Evolutionary conservation across 306 rosid species (phyloP), one percentile per base, ranked within the genome.

Genomic region (Vigna hirtella): DNA sequence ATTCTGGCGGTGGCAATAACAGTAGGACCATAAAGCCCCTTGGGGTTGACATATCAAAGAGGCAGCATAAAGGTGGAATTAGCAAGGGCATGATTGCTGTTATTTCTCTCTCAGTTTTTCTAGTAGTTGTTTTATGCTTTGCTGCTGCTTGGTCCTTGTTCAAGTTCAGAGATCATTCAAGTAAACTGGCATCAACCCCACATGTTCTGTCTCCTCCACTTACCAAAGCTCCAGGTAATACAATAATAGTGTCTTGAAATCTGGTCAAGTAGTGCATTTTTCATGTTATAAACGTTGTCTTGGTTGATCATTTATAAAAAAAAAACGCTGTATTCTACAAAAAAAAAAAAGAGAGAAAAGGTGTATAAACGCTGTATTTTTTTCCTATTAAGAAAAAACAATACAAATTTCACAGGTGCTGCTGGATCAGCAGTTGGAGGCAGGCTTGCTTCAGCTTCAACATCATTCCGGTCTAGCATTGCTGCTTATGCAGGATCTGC

Each of bases 401-500:
- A 20, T 49, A 32, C 69, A 55, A 76, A 28, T 84, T 77, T 85
- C 63, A 77, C 91, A 95, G 99, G 91, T 74, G 74, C 84, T 70
- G 85, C 74, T 56, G 93, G 89, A 30, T 86, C 96, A n/a, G 22
- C 79, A 57, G 83, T 77, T 55, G 97, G 85, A 77, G 90, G 93
- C 47, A 84, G 85, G 72, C 83, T 77, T 69, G 88, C 88, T 80
- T 93, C 90, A 5, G 86, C 83, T 20, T 86, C 98, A 5, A 81
- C 96, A 72, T 95, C 98, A 70, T 83, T 95, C 73, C 93, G 87
- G 79, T 95, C 98, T 66, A 90, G 97, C 86, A 87, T 93, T 75
- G 94, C 93, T 56, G 81, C 93, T 57, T 91, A 91, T 66, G 79
- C 90, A 40, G 98, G 98, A 81, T 86, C 98, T 49, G 99, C 98